Conservation (phyloP, 2,329 filamentous ascomycete species). For the Cordyceps cicadae region DNA sequence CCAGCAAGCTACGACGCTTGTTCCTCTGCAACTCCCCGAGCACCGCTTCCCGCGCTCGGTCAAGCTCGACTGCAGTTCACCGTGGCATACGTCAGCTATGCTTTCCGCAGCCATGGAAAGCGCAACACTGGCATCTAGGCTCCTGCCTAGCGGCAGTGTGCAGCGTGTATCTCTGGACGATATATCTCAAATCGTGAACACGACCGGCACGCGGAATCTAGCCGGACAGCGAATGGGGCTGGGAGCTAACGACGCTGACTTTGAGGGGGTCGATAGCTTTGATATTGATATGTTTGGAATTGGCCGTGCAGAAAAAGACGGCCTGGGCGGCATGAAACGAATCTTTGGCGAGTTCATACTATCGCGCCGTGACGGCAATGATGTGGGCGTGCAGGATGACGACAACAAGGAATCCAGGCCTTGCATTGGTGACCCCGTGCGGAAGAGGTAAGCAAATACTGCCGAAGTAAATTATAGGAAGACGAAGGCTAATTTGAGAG, state of each 20-base stretch:
- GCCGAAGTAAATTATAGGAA: not conserved
- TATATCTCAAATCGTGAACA: slow-evolving; percentile 59
- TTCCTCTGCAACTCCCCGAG: slow-evolving; percentile 63
- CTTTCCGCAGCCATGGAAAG: slow-evolving; percentile 71
- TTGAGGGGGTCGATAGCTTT: slow-evolving; percentile 21
- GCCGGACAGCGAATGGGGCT: slow-evolving; percentile 65
- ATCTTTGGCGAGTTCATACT: slow-evolving; percentile 14
- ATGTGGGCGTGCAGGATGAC: slow-evolving; percentile 1
- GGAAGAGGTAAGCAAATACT: slow-evolving; percentile 4
- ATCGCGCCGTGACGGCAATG: slow-evolving; percentile 1
- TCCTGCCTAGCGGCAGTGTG: slow-evolving; percentile 38
- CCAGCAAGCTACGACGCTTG: slow-evolving; percentile 64
- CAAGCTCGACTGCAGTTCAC: slow-evolving; percentile 51
- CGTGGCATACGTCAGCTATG: slow-evolving; percentile 75
- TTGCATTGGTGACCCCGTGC: slow-evolving; percentile 13
- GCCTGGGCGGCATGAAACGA: slow-evolving; percentile 4
- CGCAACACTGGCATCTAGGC: slow-evolving; percentile 65
- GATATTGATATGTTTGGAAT: slow-evolving; percentile 25
- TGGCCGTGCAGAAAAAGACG: slow-evolving; percentile 7
- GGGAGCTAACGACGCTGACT: slow-evolving; percentile 22
- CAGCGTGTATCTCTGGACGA: slow-evolving; percentile 46
- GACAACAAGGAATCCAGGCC: slow-evolving; percentile 9
- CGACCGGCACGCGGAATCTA: slow-evolving; percentile 71
- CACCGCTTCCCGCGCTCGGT: slow-evolving; percentile 48
- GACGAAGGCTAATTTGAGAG: not conserved